These are phyloP conservation scores for Torrubiella hemipterigena DNA, from an alignment of 2,329 filamentous ascomycete genomes.

Conservation along the genomic window DNA sequence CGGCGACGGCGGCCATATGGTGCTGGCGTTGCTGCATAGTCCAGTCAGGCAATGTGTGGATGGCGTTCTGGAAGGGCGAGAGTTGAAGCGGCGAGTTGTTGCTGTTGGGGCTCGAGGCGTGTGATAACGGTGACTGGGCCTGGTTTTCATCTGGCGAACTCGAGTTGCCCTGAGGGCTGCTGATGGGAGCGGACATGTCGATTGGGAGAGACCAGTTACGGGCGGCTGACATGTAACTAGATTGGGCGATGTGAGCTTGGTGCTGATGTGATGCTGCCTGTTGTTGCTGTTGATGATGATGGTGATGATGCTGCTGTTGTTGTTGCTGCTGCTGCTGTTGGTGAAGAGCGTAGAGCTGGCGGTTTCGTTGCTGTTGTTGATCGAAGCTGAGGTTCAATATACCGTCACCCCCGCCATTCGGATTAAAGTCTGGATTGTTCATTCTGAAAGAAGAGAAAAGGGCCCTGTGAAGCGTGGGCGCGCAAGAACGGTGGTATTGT, in stretches of 20 bases:
- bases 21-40: slow-evolving; percentile 44
- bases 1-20: slow-evolving; percentile 13
- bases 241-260: slow-evolving; percentile 10
- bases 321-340: slow-evolving; percentile 23
- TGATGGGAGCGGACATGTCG: slow-evolving; percentile 34
- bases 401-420: slow-evolving; percentile 42
- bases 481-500: background rate
- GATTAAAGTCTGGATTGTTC: slow-evolving; percentile 51
- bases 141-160: slow-evolving; percentile 38
- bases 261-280: slow-evolving; percentile 1
- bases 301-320: slow-evolving; percentile 4
- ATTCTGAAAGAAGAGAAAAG: slow-evolving; percentile 25
- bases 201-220: slow-evolving; percentile 39
- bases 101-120: slow-evolving; percentile 38
- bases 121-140: slow-evolving; percentile 35
- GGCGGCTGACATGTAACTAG: slow-evolving; percentile 22
- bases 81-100: slow-evolving; percentile 38
- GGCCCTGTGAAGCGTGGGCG: background rate
- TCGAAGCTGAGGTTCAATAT: slow-evolving; percentile 51
- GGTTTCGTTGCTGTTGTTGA: slow-evolving; percentile 43
- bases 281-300: slow-evolving; percentile 5
- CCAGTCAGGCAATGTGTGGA: slow-evolving; percentile 48
- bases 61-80: slow-evolving; percentile 40
- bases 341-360: slow-evolving; percentile 36
- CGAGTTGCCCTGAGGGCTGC: slow-evolving; percentile 31